A percentile compares a stretch with the other conserved stretches of the same genome.
These are phyloP conservation scores for Pouteria glomerata DNA, from an alignment of 148 eudicot genomes.

Conservation along the genomic window DNA sequence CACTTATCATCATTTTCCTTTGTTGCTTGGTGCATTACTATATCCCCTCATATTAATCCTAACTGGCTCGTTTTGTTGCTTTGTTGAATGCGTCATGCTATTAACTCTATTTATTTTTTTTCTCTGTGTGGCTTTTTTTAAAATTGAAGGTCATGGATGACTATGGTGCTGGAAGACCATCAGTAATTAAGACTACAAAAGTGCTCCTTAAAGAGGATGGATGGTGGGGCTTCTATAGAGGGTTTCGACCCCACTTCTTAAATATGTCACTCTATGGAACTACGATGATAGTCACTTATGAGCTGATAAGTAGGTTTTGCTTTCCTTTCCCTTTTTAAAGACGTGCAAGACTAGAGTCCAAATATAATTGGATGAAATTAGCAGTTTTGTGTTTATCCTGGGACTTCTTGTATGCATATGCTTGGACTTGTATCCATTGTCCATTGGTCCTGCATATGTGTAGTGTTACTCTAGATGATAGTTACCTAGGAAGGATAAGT, in stretches of 20 bases:
- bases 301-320: conserved; percentile 52
- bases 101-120: too few relatives aligned
- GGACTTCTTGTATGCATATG: not conserved
- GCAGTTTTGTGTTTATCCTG: not conserved
- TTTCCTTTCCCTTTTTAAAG: not conserved
- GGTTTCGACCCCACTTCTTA: conserved; percentile 72
- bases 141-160: conserved; percentile 55
- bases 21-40: not conserved
- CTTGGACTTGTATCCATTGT: not conserved
- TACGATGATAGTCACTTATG: conserved; percentile 77
- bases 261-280: conserved; percentile 85
- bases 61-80: not conserved
- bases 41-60: not conserved
- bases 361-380: not conserved
- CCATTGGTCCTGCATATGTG: too few relatives aligned
- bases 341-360: not conserved
- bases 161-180: conserved; percentile 63
- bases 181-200: conserved; percentile 55
- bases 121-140: conserved; percentile 1
- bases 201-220: conserved; percentile 60
- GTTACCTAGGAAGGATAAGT: too few relatives aligned
- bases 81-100: not conserved
- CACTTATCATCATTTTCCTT: not conserved
- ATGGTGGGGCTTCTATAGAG: conserved; percentile 76
- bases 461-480: too few relatives aligned